These are phyloP conservation scores for Starmerella bombicola DNA, from an alignment of 805 yeast species.

Conservation along the genomic window DNA sequence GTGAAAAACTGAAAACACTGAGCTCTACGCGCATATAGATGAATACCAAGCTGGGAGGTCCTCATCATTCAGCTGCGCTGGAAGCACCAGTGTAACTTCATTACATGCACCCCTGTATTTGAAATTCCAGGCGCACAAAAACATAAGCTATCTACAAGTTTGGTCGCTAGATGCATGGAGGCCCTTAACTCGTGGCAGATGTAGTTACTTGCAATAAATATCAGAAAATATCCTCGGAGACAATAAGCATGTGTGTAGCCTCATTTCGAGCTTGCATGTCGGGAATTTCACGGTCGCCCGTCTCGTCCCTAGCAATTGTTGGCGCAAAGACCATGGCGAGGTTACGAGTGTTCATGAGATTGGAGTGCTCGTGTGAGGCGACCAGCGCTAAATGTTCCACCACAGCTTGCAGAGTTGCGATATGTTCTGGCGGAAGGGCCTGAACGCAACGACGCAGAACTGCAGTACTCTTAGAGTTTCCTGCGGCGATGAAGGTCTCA, in stretches of 20 bases:
- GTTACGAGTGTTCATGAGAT: conserved; percentile 74
- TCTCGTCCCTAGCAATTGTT: conserved; percentile 64
- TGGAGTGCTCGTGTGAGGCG: conserved; percentile 39
- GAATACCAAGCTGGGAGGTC: too few relatives aligned
- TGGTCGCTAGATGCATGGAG: too few relatives aligned
- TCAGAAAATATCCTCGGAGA: conserved; percentile 20
- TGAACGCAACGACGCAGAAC: conserved; percentile 38
- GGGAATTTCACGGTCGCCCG: conserved; percentile 67
- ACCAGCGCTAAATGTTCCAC: conserved; percentile 55
- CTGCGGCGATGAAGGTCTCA: conserved; percentile 49
- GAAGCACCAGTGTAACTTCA: too few relatives aligned
- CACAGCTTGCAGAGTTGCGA: conserved; percentile 41
- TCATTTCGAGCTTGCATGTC: conserved; percentile 77
- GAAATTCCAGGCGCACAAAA: too few relatives aligned
- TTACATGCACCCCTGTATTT: too few relatives aligned
- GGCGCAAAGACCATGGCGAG: conserved; percentile 92
- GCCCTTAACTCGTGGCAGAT: too few relatives aligned
- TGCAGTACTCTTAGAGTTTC: conserved; percentile 31
- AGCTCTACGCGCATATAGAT: too few relatives aligned
- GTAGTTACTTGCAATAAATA: too few relatives aligned
- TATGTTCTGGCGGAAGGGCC: conserved; percentile 57
- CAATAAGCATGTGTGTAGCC: conserved; percentile 56
- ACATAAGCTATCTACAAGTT: too few relatives aligned
- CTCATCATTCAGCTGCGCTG: too few relatives aligned
- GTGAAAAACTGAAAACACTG: too few relatives aligned